Base-by-base conservation (phyloP, 1,284 basidiomycete species). In the Austroboletus rostrupii region DNA sequence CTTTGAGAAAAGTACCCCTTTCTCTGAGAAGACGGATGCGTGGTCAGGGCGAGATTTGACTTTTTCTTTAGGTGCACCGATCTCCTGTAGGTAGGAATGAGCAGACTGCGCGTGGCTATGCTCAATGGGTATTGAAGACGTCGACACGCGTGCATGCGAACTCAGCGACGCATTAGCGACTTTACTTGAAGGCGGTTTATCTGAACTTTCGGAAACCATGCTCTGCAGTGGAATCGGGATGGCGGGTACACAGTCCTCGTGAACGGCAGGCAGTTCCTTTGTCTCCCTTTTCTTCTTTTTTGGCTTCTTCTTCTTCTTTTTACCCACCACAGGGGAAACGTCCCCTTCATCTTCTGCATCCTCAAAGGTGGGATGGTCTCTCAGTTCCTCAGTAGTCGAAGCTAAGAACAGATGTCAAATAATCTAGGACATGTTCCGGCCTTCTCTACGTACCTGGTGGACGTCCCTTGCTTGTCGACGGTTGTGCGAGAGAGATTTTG, bases 231-330 rank as follows among this genome's bases (percentile, higher is more conserved):
- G 48, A 26, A 58, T 57, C 31, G 57, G 58, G 32, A 49, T 19
- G 36, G 48, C 51, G 17, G 67, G 51, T 1, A 43, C 38, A 37
- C 47, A 13, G 42, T 49, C 58, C 52, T 53, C 57, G 39, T 59
- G 61, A 51, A 55, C 55, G 47, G 48, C 55, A 43, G 64, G 59
- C 12, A 63, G 51, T 19, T 70, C 59, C 10, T 70, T 53, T 10
- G 69, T 49, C 60, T 79, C 56, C 66, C 83, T 87, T 70, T 84
- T 87, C 64, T 86, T 87, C 72, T 83, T 87, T 65, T 87, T 87
- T 73, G 83, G 85, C 7, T 75, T 67, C 60, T 84, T 83, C 64
- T 81, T 83, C 64, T 87, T 87, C 70, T 85, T 84, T 53, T 79
- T 79, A 23, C 68, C 60, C 5, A 65, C 52, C 5, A 63, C 39